Evolutionary conservation across 2,329 filamentous ascomycete genomes (phyloP).

Genomic region (Colletotrichum filicis): DNA sequence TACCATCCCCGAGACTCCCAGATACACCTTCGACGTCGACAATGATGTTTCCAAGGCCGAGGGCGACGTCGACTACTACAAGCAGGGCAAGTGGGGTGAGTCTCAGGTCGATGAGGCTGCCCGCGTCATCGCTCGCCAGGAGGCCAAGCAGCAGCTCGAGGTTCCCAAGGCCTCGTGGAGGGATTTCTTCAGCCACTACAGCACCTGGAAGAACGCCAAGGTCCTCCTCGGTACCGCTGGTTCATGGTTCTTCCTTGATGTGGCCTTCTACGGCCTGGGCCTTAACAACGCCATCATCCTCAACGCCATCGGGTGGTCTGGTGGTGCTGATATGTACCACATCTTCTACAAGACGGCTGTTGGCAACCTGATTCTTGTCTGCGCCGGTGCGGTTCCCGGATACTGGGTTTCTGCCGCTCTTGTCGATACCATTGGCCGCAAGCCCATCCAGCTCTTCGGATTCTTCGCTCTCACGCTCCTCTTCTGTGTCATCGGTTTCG

Average conservation of each 20-base stretch:
- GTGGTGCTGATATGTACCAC: conserved; percentile 69
- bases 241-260: conserved; percentile 82
- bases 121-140: conserved; percentile 67
- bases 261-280: conserved; percentile 74
- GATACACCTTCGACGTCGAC: conserved; percentile 86
- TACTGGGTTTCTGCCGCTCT: conserved; percentile 84
- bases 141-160: conserved; percentile 64
- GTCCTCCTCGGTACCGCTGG: conserved; percentile 82
- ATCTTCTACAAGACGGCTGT: conserved; percentile 79
- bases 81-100: conserved; percentile 67
- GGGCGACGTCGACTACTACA: conserved; percentile 80
- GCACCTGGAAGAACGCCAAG: conserved; percentile 76
- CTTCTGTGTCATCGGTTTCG: conserved; percentile 60
- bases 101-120: conserved; percentile 74
- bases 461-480: conserved; percentile 58
- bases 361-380: conserved; percentile 82
- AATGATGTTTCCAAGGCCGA: conserved; percentile 80
- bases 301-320: conserved; percentile 75
- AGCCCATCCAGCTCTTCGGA: conserved; percentile 73
- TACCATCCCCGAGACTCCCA: conserved; percentile 88
- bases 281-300: conserved; percentile 83
- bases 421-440: conserved; percentile 80
- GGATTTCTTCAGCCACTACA: conserved; percentile 79
- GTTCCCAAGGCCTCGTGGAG: conserved; percentile 76
- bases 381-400: conserved; percentile 82